Conservation (phyloP, 208 protist genomes). For the Acanthamoeba lugdunensis region DNA sequence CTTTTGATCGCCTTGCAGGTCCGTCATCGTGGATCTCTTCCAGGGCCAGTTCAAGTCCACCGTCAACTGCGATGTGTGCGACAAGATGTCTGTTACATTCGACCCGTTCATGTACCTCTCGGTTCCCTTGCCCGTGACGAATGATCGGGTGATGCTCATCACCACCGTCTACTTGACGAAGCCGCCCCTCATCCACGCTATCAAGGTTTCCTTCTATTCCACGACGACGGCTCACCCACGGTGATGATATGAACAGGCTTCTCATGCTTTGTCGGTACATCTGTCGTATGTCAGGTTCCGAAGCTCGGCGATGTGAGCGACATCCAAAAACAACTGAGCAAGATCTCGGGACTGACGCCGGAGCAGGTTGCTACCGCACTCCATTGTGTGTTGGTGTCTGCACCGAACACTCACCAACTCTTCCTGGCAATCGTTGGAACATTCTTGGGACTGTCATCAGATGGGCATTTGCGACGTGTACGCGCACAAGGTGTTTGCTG, state of each 20-base stretch:
- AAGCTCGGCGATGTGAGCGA: slow-evolving; percentile 31
- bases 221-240: no score
- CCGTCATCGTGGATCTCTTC: slow-evolving; percentile 89
- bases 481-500: slow-evolving; percentile 30
- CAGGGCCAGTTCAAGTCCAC: slow-evolving; percentile 81
- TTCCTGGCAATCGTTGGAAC: no score
- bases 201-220: background rate
- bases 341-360: background rate
- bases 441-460: no score
- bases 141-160: slow-evolving; percentile 24
- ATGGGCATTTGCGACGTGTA: slow-evolving; percentile 38
- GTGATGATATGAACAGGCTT: background rate
- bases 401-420: no score
- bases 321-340: background rate
- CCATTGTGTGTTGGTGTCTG: no score
- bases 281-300: background rate
- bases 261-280: background rate
- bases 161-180: background rate
- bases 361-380: background rate
- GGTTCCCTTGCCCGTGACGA: background rate
- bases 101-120: slow-evolving; percentile 83
- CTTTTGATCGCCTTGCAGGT: slow-evolving; percentile 61
- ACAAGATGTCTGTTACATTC: slow-evolving; percentile 80
- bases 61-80: slow-evolving; percentile 79
- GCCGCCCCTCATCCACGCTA: background rate